Conservation (phyloP, 2,329 filamentous ascomycete genomes). For the Bipolaris oryzae region DNA sequence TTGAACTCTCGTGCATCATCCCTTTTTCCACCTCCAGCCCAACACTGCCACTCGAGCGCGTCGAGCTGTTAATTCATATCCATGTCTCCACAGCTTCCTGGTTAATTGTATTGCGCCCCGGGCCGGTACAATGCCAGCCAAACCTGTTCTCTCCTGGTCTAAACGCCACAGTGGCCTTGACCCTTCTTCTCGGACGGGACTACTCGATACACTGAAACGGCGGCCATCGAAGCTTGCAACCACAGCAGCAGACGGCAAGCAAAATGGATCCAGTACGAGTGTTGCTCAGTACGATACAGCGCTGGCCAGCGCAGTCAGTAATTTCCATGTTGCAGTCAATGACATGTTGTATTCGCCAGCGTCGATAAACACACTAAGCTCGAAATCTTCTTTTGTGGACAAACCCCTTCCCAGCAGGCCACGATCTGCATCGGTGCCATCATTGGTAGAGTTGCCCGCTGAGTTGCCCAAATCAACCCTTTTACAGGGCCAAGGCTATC, state of each 20-base stretch:
- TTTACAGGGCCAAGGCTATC: constrained; percentile 44
- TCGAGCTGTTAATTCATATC: neutral
- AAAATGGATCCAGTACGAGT: constrained; percentile 30
- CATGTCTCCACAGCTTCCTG: constrained; percentile 12
- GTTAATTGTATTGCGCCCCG: constrained; percentile 6
- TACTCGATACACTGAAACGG: constrained; percentile 38
- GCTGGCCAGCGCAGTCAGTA: constrained; percentile 38
- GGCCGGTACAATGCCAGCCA: constrained; percentile 45
- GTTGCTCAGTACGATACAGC: constrained; percentile 38
- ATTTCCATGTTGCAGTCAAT: constrained; percentile 51
- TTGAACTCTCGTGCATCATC: neutral
- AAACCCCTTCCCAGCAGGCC: constrained; percentile 47
- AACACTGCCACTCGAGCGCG: neutral
- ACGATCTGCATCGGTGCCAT: constrained; percentile 50
- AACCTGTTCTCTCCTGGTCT: constrained; percentile 54
- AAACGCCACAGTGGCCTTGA: constrained; percentile 48
- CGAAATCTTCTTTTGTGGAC: constrained; percentile 39
- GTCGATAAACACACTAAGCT: constrained; percentile 37
- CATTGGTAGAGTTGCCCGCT: constrained; percentile 44
- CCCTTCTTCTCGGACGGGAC: constrained; percentile 43
- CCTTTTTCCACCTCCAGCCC: neutral
- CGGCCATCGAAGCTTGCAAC: constrained; percentile 42
- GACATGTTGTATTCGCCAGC: constrained; percentile 52
- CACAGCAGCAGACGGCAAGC: constrained; percentile 31
- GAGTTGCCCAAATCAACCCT: constrained; percentile 39